A percentile compares a stretch with the other conserved stretches of the same genome.
Conservation (phyloP, 345 rosid genomes). For the Aquilaria malaccensis region DNA sequence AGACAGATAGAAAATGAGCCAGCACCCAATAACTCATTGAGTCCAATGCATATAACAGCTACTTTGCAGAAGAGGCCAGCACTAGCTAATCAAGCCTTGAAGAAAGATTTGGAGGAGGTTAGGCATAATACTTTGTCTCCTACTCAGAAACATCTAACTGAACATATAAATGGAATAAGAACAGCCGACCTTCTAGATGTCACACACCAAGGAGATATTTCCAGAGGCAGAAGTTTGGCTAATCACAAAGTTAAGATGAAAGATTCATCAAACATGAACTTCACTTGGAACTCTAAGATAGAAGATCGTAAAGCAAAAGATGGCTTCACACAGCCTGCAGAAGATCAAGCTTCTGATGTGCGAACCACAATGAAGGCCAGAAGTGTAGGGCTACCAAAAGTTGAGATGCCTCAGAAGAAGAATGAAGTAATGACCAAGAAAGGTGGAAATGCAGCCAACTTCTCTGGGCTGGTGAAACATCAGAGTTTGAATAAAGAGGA, state of each 20-base stretch:
- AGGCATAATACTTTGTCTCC: slow-evolving; percentile 7
- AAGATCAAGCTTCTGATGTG: slow-evolving; percentile 24
- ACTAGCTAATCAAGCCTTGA: slow-evolving; percentile 26
- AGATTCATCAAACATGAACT: slow-evolving; percentile 15
- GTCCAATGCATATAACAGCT: slow-evolving; percentile 14
- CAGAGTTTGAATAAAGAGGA: slow-evolving; percentile 28
- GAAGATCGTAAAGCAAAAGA: slow-evolving; percentile 20
- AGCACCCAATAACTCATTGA: slow-evolving; percentile 18
- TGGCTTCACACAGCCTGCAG: slow-evolving; percentile 5
- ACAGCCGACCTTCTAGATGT: slow-evolving; percentile 15
- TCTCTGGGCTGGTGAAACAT: slow-evolving; percentile 25
- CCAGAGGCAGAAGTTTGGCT: slow-evolving; percentile 11
- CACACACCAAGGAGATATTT: slow-evolving; percentile 17
- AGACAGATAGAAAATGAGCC: slow-evolving; percentile 25
- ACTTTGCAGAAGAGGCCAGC: slow-evolving; percentile 28
- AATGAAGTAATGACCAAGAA: slow-evolving; percentile 29
- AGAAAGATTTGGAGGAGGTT: slow-evolving; percentile 15
- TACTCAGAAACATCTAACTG: slow-evolving; percentile 24
- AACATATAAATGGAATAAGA: slow-evolving; percentile 17
- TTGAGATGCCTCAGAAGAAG: slow-evolving; percentile 27
- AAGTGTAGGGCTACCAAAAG: slow-evolving; percentile 19
- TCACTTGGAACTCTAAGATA: slow-evolving; percentile 9
- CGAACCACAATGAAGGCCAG: slow-evolving; percentile 20
- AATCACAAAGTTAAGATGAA: slow-evolving; percentile 12
- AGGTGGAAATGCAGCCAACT: slow-evolving; percentile 22